phyloP scores from a whole-genome alignment of 2,329 filamentous ascomycete species.

The Apiospora phragmitis region DNA sequence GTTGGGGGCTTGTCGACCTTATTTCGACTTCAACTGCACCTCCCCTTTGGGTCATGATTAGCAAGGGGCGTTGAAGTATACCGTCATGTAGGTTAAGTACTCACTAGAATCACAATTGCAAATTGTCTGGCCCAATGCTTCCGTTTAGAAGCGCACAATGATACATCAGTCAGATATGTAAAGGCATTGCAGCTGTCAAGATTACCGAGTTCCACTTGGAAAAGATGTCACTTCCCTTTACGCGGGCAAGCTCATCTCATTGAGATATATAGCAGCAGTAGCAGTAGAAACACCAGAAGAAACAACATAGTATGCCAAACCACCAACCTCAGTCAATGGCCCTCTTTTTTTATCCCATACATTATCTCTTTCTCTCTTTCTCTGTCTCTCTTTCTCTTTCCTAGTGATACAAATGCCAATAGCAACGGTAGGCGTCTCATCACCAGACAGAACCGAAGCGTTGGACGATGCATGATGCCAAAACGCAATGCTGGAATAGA shows the following conservation, averaged over 20 bases:
- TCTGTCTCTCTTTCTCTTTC: not conserved
- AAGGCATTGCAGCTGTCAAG: not conserved
- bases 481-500: not conserved
- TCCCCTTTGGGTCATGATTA: not conserved
- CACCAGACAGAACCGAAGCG: not conserved
- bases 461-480: not conserved
- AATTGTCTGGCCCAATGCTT: no score
- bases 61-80: not conserved
- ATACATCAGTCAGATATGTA: not conserved
- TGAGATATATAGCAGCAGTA: not conserved
- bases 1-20: not conserved
- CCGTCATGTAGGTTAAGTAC: no score
- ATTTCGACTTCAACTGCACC: not conserved
- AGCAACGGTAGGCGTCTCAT: not conserved
- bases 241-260: not conserved
- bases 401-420: not conserved
- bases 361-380: not conserved
- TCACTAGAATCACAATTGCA: no score
- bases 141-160: not conserved
- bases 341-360: not conserved
- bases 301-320: not conserved
- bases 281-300: not conserved
- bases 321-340: not conserved
- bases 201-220: not conserved
- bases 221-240: not conserved